Evolutionary conservation across 2,329 filamentous ascomycete genomes (phyloP).

Genomic region (Knufia petricola): DNA sequence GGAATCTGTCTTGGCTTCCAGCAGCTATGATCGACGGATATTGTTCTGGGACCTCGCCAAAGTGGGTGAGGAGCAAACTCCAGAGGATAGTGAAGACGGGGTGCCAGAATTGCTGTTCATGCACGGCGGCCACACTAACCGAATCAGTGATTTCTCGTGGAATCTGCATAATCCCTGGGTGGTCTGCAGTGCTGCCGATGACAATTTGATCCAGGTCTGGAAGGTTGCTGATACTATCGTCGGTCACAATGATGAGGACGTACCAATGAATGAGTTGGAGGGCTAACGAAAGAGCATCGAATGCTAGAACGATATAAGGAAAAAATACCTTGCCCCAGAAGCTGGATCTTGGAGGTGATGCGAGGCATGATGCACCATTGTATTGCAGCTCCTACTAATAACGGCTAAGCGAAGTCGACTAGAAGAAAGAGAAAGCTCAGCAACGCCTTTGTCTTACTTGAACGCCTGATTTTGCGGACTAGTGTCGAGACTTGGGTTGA

Average conservation of each 20-base stretch:
- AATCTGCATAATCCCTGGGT: slow-evolving; percentile 96
- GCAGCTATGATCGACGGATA: slow-evolving; percentile 84
- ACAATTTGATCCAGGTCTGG: slow-evolving; percentile 94
- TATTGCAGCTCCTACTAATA: no score
- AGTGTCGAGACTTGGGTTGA: no score
- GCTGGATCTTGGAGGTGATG: no score
- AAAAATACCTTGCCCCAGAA: no score
- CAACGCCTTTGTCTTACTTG: no score
- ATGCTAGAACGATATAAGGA: no score
- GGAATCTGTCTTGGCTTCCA: slow-evolving; percentile 76
- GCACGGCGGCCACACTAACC: slow-evolving; percentile 97
- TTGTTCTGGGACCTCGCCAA: slow-evolving; percentile 94
- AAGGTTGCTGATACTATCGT: slow-evolving; percentile 76
- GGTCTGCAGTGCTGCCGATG: slow-evolving; percentile 88
- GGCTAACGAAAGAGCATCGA: slow-evolving; percentile 9
- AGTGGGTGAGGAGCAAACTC: slow-evolving; percentile 86
- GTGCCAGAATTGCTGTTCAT: slow-evolving; percentile 96
- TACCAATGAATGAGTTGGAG: slow-evolving; percentile 69
- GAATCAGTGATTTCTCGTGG: slow-evolving; percentile 95
- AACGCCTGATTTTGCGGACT: no score
- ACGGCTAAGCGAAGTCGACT: no score
- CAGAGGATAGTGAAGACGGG: slow-evolving; percentile 90
- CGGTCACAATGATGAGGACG: slow-evolving; percentile 57
- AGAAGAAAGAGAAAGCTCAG: no score
- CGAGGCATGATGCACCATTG: no score